These are phyloP conservation scores for Datisca glomerata DNA, from an alignment of 306 rosid genomes.

Conservation along the genomic window DNA sequence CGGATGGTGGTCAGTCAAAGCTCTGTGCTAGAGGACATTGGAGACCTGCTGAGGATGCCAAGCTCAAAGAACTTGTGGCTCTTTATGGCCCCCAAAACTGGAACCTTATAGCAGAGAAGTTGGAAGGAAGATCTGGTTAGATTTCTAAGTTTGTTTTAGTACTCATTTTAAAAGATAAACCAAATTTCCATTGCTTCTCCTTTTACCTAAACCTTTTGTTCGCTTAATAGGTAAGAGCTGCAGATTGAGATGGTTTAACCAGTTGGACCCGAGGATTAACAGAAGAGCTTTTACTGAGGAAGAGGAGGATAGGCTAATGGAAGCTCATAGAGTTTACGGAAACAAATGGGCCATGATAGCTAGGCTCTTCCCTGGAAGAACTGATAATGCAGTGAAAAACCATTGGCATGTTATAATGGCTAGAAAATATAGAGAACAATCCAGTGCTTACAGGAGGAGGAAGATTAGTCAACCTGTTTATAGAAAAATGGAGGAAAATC, in stretches of 20 bases:
- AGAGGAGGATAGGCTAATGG: conserved; percentile 93
- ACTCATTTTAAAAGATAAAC: too few species aligned
- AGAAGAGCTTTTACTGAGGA: conserved; percentile 82
- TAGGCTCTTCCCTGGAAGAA: conserved; percentile 91
- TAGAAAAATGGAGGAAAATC: conserved; percentile 46
- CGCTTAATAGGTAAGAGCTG: conserved; percentile 71
- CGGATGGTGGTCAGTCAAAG: conserved; percentile 51
- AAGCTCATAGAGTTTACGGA: conserved; percentile 86
- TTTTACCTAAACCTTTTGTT: background rate
- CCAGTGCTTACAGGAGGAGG: conserved; percentile 79
- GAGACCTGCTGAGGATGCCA: conserved; percentile 96
- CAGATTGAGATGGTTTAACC: conserved; percentile 95
- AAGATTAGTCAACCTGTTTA: conserved; percentile 53
- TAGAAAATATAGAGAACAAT: conserved; percentile 82
- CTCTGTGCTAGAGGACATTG: conserved; percentile 97
- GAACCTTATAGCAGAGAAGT: conserved; percentile 92
- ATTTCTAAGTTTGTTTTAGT: background rate
- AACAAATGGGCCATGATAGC: conserved; percentile 99
- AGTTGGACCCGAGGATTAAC: conserved; percentile 92
- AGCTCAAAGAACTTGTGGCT: conserved; percentile 86
- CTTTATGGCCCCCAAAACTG: conserved; percentile 97
- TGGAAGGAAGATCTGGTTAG: conserved; percentile 97
- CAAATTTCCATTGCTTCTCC: too few species aligned
- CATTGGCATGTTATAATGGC: conserved; percentile 99
- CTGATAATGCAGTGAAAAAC: conserved; percentile 94